Base-by-base conservation (phyloP, 2,329 filamentous ascomycete genomes). In the Xylaria sp. region DNA sequence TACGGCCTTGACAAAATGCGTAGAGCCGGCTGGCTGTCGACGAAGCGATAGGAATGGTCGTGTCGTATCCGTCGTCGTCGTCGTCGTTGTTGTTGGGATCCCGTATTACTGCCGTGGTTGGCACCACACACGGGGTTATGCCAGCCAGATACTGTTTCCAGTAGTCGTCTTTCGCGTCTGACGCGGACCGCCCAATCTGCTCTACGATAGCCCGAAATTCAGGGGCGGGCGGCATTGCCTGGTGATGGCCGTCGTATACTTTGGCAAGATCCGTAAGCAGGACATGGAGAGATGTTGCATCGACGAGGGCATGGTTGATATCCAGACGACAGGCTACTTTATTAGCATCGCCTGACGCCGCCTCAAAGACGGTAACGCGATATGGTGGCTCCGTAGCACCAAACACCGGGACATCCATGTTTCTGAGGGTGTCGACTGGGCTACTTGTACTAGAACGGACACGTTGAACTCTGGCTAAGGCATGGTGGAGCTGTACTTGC, bases 71-170 rank as follows among this genome's bases (percentile, higher is more conserved):
- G 17, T 43, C 40, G 40, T 43, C 40, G 17, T 43, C 40, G 40
- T 43, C 40, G 40, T 43, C 40, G 19, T 43, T 43, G 9, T 43
- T 43, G 21, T 47, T 47, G 43, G 43, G 43, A 47, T 47, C 43
- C 27, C 27, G 43, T 47, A 31, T 47, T 47, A 29, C 43, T 29
- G 25, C 43, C n/a, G 43, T 47, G 43, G 43, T 47, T 47, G 43
- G 25, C 43, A 47, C 43, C 43, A 47, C 43, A 47, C 43, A 47
- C 43, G 43, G 43, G 43, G 43, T 47, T 47, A 47, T 47, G 23
- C 43, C 43, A 47, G 43, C 43, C 43, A 47, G 43, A 47, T 47
- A 47, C 43, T 47, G 43, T 47, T 47, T 47, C 43, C 43, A 47
- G 43, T 47, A 47, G 25, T 47, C 43, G 43, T 47, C 43, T 47